These are phyloP conservation scores for Candida pseudoviswanathii DNA, from an alignment of 1,139 yeast species.

Conservation along the genomic window DNA sequence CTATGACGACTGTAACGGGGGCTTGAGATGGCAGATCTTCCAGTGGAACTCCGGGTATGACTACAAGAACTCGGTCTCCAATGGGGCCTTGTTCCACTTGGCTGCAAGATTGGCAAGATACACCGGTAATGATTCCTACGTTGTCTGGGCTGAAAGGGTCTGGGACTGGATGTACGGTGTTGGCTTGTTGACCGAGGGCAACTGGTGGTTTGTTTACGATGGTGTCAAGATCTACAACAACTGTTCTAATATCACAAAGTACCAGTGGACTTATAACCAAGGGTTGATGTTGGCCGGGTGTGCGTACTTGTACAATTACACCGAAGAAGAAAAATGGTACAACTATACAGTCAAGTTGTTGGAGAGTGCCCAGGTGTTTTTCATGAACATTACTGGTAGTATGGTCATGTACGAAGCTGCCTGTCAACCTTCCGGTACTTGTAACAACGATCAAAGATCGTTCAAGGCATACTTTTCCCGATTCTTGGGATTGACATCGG, in stretches of 20 bases:
- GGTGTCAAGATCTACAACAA: slow-evolving; percentile 70
- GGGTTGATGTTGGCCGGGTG: slow-evolving; percentile 80
- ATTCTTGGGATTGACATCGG: slow-evolving; percentile 73
- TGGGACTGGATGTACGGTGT: slow-evolving; percentile 81
- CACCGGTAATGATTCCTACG: slow-evolving; percentile 72
- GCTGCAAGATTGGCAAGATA: slow-evolving; percentile 87
- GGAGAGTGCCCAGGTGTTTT: slow-evolving; percentile 54
- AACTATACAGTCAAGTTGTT: slow-evolving; percentile 57
- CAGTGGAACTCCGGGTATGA: slow-evolving; percentile 93
- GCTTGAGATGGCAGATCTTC: slow-evolving; percentile 95
- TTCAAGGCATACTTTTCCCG: slow-evolving; percentile 84
- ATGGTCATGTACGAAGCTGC: slow-evolving; percentile 77
- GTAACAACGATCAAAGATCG: slow-evolving; percentile 89
- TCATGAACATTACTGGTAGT: slow-evolving; percentile 47
- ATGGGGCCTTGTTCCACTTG: slow-evolving; percentile 86
- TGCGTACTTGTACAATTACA: slow-evolving; percentile 78
- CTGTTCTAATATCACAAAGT: slow-evolving; percentile 60
- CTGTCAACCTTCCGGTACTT: slow-evolving; percentile 61
- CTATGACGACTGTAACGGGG: slow-evolving; percentile 70
- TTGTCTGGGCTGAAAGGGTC: slow-evolving; percentile 75
- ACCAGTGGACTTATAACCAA: slow-evolving; percentile 88
- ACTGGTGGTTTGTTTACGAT: slow-evolving; percentile 64
- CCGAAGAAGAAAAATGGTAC: slow-evolving; percentile 70
- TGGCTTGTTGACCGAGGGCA: slow-evolving; percentile 53
- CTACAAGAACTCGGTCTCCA: slow-evolving; percentile 87